These are phyloP conservation scores for Primulina tabacum DNA, from an alignment of 257 asterid species.

Conservation along the genomic window DNA sequence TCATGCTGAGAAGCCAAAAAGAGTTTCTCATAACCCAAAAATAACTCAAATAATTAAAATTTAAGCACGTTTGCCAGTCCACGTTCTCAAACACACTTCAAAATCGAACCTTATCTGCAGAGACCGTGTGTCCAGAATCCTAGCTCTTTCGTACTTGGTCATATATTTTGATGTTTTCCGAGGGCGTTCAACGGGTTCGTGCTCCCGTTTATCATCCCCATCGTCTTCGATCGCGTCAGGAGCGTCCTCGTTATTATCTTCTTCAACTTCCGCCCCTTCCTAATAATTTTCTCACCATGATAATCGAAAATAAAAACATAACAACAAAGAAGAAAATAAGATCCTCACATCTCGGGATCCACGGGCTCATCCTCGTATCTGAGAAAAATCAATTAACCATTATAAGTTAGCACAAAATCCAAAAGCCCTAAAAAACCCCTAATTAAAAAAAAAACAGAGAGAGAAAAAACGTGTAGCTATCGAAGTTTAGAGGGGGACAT, in stretches of 20 bases:
- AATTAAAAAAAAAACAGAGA: slow-evolving; percentile 1
- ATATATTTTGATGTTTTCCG: slow-evolving; percentile 82
- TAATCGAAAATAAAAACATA: not conserved
- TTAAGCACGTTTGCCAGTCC: not conserved
- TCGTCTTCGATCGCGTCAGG: slow-evolving; percentile 61
- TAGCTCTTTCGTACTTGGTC: slow-evolving; percentile 94
- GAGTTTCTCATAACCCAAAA: too few species aligned
- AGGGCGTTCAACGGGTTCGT: slow-evolving; percentile 58
- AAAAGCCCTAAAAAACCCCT: slow-evolving; percentile 29
- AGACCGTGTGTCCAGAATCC: slow-evolving; percentile 89
- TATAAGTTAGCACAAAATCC: not conserved
- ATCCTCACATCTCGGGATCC: slow-evolving; percentile 74
- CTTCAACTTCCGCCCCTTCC: slow-evolving; percentile 87
- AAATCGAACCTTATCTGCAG: slow-evolving; percentile 72
- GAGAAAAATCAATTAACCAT: slow-evolving; percentile 3
- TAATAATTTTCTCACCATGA: slow-evolving; percentile 23
- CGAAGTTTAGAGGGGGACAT: not conserved
- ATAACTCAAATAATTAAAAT: too few species aligned
- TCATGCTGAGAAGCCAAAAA: too few species aligned
- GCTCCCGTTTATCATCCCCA: slow-evolving; percentile 65
- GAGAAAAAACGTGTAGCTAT: not conserved
- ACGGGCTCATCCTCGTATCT: slow-evolving; percentile 85
- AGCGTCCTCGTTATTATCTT: slow-evolving; percentile 53
- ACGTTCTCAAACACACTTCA: not conserved
- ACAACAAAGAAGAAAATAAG: not conserved